A percentile compares a stretch with the other conserved stretches of the same genome.
phyloP scores from a whole-genome alignment of 225 moss, liverwort and hornwort species.

The Rhytidiadelphus loreus region DNA sequence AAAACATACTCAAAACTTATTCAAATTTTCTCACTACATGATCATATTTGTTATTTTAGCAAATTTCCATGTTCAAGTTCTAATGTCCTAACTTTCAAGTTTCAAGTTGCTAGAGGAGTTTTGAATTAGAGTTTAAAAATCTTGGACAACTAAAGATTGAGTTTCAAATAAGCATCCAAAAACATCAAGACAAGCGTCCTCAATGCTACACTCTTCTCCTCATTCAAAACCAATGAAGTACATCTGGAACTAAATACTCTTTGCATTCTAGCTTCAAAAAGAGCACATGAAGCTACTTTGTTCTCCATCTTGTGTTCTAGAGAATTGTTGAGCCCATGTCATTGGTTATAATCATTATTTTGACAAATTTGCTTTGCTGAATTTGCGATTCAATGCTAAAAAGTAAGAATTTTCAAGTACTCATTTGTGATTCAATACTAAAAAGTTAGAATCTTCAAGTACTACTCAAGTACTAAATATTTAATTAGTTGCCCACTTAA shows the following conservation, averaged over 20 bases:
- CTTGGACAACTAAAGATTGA: not conserved
- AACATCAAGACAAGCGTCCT: not conserved
- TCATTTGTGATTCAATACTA: not conserved
- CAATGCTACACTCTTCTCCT: not conserved
- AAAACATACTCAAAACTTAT: not conserved
- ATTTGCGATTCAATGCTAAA: not conserved
- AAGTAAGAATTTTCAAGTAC: not conserved
- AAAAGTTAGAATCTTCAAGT: not conserved
- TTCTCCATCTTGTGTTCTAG: not conserved
- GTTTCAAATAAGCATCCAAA: not conserved
- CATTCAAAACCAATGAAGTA: not conserved
- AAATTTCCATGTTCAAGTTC: not conserved
- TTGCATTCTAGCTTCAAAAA: not conserved
- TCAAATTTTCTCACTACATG: not conserved
- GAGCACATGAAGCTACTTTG: not conserved
- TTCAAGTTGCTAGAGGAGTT: not conserved
- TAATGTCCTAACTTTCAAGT: not conserved
- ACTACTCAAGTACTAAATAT: not conserved
- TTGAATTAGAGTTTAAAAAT: not conserved
- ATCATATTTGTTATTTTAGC: not conserved
- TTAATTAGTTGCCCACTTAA: not conserved
- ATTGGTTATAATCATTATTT: not conserved
- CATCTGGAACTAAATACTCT: not conserved
- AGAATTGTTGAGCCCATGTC: not conserved
- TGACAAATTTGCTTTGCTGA: not conserved